Evolutionary conservation across 176 grass and related monocot genomes (phyloP), one percentile per base, ranked within the genome.

Genomic region (Juncus inflexus): DNA sequence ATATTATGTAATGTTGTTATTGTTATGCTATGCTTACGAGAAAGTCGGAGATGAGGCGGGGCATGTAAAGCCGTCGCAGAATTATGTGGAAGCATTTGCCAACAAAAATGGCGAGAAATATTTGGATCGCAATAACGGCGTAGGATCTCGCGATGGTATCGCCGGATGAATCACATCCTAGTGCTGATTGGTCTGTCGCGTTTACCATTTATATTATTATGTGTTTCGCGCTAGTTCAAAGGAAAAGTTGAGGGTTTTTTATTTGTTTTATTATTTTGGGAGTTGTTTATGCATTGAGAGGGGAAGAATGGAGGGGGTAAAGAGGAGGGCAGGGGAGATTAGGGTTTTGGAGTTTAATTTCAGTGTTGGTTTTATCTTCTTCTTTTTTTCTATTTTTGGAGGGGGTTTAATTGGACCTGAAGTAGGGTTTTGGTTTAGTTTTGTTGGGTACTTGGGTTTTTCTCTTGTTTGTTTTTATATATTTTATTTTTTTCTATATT

Each of bases 31-130:
- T 52, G 64, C 77, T 36, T n/a, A 88, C 86, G 3, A 87, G 50
- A 37, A 91, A 74, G n/a, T 87, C 84, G 35, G 88, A 81, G 62
- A 91, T 77, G 58, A 91, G 71, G 42, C 84, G 84, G 1, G 88
- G 88, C 70, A 83, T 84, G 74, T 87, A 87, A 40, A 84, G 54
- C 1, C 83, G 80, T 41, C 79, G 88, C 58, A 91, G 77, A 55
- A 74, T 36, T 35, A 65, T 57, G 56, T 91, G 72, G 11, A 91
- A 55, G 49, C 86, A 37, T 77, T 91, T 91, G 77, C 84, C 77
- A 35, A 41, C 65, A 7, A 91, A 60, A 2, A 87, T 61, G 60
- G 77, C 72, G 4, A 73, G 28, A 66, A 75, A 36, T 58, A 70
- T 40, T 15, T 58, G 52, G 8, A 37, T 12, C 12, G 53, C 67